A percentile compares a stretch with the other conserved stretches of the same genome.
Conservation (phyloP, 1,284 basidiomycete species). For the Peniophora sp. region DNA sequence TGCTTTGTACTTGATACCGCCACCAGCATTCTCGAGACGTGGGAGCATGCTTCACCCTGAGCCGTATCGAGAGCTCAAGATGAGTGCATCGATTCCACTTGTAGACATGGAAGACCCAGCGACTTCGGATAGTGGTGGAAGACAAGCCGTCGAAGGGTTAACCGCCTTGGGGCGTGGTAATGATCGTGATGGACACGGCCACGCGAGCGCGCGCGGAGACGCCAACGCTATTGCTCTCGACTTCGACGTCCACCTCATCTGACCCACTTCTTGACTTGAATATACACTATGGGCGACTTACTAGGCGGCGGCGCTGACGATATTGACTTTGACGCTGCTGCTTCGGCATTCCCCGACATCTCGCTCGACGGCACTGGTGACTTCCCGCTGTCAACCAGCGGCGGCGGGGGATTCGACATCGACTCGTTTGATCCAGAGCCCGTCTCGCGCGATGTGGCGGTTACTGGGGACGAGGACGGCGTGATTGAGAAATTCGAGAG, state of each 20-base stretch:
- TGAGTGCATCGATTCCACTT: no score
- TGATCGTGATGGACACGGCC: constrained; percentile 9
- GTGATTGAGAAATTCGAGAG: constrained; percentile 81
- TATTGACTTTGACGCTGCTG: constrained; percentile 72
- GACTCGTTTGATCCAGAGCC: constrained; percentile 52
- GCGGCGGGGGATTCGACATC: constrained; percentile 47
- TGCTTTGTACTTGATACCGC: no score
- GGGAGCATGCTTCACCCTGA: no score
- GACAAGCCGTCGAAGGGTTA: no score
- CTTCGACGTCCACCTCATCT: background rate
- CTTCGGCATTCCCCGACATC: constrained; percentile 82
- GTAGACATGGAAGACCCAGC: no score
- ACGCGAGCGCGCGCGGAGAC: constrained; percentile 1
- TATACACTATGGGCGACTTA: constrained; percentile 10
- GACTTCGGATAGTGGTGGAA: no score
- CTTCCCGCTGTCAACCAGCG: constrained; percentile 32
- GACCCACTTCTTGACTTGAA: constrained; percentile 1
- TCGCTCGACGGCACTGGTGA: constrained; percentile 60
- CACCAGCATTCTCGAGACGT: no score
- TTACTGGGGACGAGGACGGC: constrained; percentile 77
- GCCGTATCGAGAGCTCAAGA: no score
- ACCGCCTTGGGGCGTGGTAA: constrained; percentile 36
- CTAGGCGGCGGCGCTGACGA: constrained; percentile 31
- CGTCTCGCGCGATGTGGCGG: constrained; percentile 51
- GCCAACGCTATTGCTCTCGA: background rate